These are phyloP conservation scores for Exophiala bonariae DNA, from an alignment of 2,329 filamentous ascomycete species.

Conservation along the genomic window DNA sequence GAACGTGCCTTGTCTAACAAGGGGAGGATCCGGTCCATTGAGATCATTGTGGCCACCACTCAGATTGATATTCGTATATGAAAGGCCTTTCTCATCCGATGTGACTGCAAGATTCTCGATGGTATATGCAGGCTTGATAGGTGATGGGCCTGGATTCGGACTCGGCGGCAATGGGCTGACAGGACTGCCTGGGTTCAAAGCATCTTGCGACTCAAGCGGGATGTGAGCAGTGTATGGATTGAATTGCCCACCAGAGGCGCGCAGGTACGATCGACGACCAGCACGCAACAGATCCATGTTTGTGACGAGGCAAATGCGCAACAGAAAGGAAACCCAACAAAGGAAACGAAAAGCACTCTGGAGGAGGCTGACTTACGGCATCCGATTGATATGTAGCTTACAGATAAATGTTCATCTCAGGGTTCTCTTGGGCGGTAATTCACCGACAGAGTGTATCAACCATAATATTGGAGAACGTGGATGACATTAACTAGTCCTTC, in stretches of 20 bases:
- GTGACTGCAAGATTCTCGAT: slow-evolving; percentile 6
- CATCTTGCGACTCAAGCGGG: background rate
- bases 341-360: no score
- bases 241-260: background rate
- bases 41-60: slow-evolving; percentile 1
- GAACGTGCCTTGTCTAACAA: background rate
- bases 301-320: no score
- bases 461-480: no score
- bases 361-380: no score
- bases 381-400: no score
- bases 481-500: no score
- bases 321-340: no score
- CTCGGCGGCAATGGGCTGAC: background rate
- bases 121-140: slow-evolving; percentile 7
- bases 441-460: no score
- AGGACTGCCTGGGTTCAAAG: background rate
- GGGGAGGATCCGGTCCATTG: slow-evolving; percentile 1
- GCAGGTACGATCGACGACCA: background rate
- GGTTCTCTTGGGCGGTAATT: no score
- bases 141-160: slow-evolving; percentile 2
- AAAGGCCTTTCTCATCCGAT: slow-evolving; percentile 1
- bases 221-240: background rate
- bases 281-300: background rate
- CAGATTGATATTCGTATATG: slow-evolving; percentile 12
- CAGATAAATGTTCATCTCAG: no score